Percentiles rank a stretch among this genome's conserved stretches.
Conservation (phyloP, 2,329 filamentous ascomycete genomes). For the Fusarium mangiferae region DNA sequence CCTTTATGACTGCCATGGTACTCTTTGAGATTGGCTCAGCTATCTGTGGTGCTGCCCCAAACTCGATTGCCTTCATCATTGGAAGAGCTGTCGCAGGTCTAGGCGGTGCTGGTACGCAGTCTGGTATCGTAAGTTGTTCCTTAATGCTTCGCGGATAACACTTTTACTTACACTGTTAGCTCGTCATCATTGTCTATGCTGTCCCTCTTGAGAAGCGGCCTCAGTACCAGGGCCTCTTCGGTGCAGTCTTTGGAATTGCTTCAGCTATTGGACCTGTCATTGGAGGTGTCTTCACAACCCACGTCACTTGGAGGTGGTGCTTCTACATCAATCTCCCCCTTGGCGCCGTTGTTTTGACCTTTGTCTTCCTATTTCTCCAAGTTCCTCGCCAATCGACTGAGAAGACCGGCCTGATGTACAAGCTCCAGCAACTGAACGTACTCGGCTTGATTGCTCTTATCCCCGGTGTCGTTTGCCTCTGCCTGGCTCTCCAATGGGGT, state of each 20-base stretch:
- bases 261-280: conserved; percentile 41
- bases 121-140: conserved; percentile 50
- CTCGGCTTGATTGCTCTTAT: conserved; percentile 63
- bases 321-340: conserved; percentile 52
- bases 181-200: conserved; percentile 38
- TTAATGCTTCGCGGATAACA: background rate
- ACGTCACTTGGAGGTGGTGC: conserved; percentile 50
- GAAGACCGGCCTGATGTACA: conserved; percentile 24
- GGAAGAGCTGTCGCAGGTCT: conserved; percentile 63
- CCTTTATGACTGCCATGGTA: conserved; percentile 40
- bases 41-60: conserved; percentile 46
- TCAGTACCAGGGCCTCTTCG: conserved; percentile 45
- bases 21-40: conserved; percentile 47
- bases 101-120: conserved; percentile 63
- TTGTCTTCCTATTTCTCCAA: conserved; percentile 39
- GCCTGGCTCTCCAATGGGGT: conserved; percentile 61
- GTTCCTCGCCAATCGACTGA: conserved; percentile 18
- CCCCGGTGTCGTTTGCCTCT: conserved; percentile 59
- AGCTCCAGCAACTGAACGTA: conserved; percentile 32
- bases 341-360: conserved; percentile 45
- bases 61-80: conserved; percentile 59
- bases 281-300: conserved; percentile 44
- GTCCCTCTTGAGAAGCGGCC: conserved; percentile 54
- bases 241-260: conserved; percentile 56
- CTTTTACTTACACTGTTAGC: background rate